Conservation (phyloP, 2,329 filamentous ascomycete genomes). For the Sclerotinia trifoliorum region DNA sequence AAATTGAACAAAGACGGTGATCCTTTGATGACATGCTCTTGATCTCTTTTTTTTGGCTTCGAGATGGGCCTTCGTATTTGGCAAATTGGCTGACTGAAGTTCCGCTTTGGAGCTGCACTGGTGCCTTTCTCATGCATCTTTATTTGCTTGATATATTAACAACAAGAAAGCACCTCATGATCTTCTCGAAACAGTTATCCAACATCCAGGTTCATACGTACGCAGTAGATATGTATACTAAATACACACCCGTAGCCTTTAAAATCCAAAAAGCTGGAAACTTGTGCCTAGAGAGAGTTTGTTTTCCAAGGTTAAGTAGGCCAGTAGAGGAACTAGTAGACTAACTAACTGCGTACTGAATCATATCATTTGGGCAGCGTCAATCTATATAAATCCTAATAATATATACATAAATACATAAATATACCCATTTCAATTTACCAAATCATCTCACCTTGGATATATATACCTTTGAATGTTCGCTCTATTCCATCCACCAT, state of each 20-base stretch:
- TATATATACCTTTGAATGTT: background rate
- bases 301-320: background rate
- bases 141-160: background rate
- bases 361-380: background rate
- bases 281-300: background rate
- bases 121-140: background rate
- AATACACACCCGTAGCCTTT: too few species aligned
- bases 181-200: background rate
- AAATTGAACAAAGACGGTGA: slow-evolving; percentile 6
- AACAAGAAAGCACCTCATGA: background rate
- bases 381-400: background rate
- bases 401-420: background rate
- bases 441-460: background rate
- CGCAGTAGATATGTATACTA: too few species aligned
- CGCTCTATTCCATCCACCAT: background rate
- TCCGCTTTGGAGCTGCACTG: background rate
- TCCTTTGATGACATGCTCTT: background rate
- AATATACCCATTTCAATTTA: background rate
- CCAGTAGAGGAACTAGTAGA: background rate
- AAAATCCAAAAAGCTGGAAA: background rate
- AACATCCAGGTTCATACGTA: background rate
- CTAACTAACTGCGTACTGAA: background rate
- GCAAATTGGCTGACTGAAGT: background rate
- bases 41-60: background rate
- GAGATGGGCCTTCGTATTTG: slow-evolving; percentile 6